Evolutionary conservation across 805 yeast species (phyloP).

Genomic region (Nakazawaea wickerhamii): DNA sequence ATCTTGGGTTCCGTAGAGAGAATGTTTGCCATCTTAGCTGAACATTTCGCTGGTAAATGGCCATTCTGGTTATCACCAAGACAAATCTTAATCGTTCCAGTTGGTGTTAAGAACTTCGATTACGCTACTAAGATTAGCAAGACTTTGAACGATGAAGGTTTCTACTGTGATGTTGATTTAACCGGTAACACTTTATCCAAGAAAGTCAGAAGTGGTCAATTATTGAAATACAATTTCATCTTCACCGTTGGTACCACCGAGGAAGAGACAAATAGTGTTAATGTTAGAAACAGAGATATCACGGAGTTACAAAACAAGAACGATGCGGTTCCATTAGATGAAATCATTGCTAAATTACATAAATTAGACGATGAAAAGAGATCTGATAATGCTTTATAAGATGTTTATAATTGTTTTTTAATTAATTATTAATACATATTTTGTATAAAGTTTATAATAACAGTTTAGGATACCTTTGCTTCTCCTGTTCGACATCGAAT

Average conservation of each 20-base stretch:
- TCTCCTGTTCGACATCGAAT: background rate
- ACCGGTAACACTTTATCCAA: slow-evolving; percentile 95
- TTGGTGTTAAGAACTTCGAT: slow-evolving; percentile 87
- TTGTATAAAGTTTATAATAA: too few species aligned
- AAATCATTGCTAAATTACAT: slow-evolving; percentile 64
- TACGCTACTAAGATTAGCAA: slow-evolving; percentile 83
- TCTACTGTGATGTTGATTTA: slow-evolving; percentile 89
- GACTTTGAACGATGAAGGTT: slow-evolving; percentile 61
- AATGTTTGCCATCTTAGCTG: slow-evolving; percentile 97
- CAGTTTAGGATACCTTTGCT: slow-evolving; percentile 2
- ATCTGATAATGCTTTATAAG: slow-evolving; percentile 49
- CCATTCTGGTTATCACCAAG: slow-evolving; percentile 99
- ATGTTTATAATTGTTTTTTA: background rate
- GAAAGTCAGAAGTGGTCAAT: slow-evolving; percentile 96
- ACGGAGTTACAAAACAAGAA: slow-evolving; percentile 89
- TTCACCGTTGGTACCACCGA: slow-evolving; percentile 97
- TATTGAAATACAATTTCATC: slow-evolving; percentile 90
- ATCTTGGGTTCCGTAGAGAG: slow-evolving; percentile 97
- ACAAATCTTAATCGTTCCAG: slow-evolving; percentile 94
- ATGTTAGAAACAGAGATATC: slow-evolving; percentile 95
- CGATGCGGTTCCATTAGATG: slow-evolving; percentile 69
- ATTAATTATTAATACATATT: background rate
- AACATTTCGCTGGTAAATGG: slow-evolving; percentile 99
- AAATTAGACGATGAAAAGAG: slow-evolving; percentile 70
- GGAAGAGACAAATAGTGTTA: slow-evolving; percentile 71